phyloP scores from a whole-genome alignment of 2,329 filamentous ascomycete genomes.

The Exserohilum turcica region DNA sequence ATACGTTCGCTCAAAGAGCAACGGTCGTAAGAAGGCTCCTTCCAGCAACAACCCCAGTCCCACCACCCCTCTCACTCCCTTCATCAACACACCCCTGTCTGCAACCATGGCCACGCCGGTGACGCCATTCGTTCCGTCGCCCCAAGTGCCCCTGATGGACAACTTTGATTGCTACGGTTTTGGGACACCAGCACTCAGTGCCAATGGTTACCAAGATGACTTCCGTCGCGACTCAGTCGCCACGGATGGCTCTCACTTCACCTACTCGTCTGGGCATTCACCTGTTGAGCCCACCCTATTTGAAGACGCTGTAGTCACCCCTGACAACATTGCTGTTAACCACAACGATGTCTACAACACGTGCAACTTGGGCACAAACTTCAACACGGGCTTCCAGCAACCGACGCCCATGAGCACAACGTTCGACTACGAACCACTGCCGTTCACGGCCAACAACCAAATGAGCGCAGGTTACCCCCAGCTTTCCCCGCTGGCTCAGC shows the following conservation, averaged over 20 bases:
- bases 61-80: constrained; percentile 44
- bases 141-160: constrained; percentile 47
- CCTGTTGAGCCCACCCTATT: constrained; percentile 50
- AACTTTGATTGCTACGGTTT: constrained; percentile 40
- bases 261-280: constrained; percentile 50
- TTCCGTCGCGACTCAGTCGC: constrained; percentile 47
- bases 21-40: constrained; percentile 59
- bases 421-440: constrained; percentile 50
- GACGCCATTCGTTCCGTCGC: constrained; percentile 50
- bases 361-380: constrained; percentile 64
- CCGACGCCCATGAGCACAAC: constrained; percentile 54
- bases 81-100: constrained; percentile 45
- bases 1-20: constrained; percentile 93
- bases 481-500: constrained; percentile 71
- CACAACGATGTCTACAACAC: constrained; percentile 63
- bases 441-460: constrained; percentile 32
- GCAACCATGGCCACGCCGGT: constrained; percentile 43
- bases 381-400: constrained; percentile 64
- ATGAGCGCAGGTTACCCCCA: constrained; percentile 51
- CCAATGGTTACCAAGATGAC: constrained; percentile 37
- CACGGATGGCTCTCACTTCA: constrained; percentile 44
- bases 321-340: constrained; percentile 57
- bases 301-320: constrained; percentile 50
- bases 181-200: constrained; percentile 40
- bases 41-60: constrained; percentile 34